A percentile compares a stretch with the other conserved stretches of the same genome.
Evolutionary conservation across 2,329 filamentous ascomycete genomes (phyloP).

Genomic region (Scytalidium lignicola): DNA sequence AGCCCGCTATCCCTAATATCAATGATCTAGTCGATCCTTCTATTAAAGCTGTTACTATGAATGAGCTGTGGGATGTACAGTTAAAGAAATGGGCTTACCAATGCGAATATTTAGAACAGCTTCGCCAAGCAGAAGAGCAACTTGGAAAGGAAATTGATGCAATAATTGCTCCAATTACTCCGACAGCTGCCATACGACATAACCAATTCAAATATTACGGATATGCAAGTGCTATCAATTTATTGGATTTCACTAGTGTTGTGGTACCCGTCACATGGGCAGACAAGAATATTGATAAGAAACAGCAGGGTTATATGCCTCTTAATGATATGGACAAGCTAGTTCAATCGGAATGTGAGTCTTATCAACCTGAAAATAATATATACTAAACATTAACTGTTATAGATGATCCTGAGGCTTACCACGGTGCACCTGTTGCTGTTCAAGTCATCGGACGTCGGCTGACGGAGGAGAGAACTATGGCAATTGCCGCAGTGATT

Average conservation of each 20-base stretch:
- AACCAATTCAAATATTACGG: conserved; percentile 19
- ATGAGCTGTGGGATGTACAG: conserved; percentile 18
- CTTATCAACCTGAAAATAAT: neutral
- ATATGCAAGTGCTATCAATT: conserved; percentile 20
- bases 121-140: conserved; percentile 21
- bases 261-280: conserved; percentile 38
- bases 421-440: conserved; percentile 22
- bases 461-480: conserved; percentile 23
- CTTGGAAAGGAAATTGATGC: conserved; percentile 26
- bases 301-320: conserved; percentile 13
- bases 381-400: conserved; percentile 11
- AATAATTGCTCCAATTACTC: conserved; percentile 27
- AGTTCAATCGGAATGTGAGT: conserved; percentile 24
- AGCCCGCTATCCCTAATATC: conserved; percentile 33
- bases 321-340: conserved; percentile 18
- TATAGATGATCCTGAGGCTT: conserved; percentile 20
- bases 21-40: conserved; percentile 15
- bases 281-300: conserved; percentile 33
- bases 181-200: conserved; percentile 27
- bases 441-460: conserved; percentile 22
- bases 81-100: conserved; percentile 24
- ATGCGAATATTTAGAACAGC: conserved; percentile 28
- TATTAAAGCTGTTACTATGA: conserved; percentile 16
- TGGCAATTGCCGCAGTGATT: conserved; percentile 31
- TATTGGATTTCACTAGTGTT: conserved; percentile 30